Evolutionary conservation across 2,329 filamentous ascomycete genomes (phyloP).

Genomic region (Beauveria rudraprayagi): DNA sequence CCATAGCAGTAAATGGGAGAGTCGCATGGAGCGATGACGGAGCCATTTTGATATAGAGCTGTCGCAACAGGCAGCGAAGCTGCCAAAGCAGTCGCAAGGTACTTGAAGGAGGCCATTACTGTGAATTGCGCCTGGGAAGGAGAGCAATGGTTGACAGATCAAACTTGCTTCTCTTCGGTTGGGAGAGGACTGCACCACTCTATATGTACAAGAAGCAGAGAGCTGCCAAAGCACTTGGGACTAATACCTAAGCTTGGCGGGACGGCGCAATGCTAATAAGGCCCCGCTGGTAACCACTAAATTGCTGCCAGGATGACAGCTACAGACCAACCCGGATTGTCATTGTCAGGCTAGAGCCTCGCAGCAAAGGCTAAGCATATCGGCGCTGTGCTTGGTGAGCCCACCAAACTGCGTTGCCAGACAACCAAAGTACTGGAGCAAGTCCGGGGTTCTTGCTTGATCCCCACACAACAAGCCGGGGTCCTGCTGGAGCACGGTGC

Average conservation of each 20-base stretch:
- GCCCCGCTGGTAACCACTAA: background rate
- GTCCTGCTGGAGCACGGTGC: background rate
- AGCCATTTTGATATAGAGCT: conserved; percentile 52
- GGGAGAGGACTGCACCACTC: background rate
- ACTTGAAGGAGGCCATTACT: conserved; percentile 20
- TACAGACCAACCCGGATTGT: background rate
- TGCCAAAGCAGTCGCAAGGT: conserved; percentile 21
- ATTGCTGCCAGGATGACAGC: background rate
- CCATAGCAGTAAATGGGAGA: conserved; percentile 61
- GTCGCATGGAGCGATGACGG: conserved; percentile 55
- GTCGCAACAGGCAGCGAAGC: conserved; percentile 23
- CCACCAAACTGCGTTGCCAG: background rate
- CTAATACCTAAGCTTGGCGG: background rate
- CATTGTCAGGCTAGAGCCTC: background rate
- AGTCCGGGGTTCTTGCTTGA: background rate
- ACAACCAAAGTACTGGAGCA: background rate
- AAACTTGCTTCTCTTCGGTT: background rate
- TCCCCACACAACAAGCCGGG: conserved; percentile 7
- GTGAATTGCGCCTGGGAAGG: background rate
- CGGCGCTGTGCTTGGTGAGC: background rate
- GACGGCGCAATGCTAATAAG: background rate
- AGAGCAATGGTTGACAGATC: background rate
- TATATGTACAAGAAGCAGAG: background rate
- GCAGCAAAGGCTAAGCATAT: background rate
- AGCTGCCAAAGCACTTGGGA: background rate